Evolutionary conservation across 208 protist genomes (phyloP).

Genomic region (Acanthamoeba sp.): DNA sequence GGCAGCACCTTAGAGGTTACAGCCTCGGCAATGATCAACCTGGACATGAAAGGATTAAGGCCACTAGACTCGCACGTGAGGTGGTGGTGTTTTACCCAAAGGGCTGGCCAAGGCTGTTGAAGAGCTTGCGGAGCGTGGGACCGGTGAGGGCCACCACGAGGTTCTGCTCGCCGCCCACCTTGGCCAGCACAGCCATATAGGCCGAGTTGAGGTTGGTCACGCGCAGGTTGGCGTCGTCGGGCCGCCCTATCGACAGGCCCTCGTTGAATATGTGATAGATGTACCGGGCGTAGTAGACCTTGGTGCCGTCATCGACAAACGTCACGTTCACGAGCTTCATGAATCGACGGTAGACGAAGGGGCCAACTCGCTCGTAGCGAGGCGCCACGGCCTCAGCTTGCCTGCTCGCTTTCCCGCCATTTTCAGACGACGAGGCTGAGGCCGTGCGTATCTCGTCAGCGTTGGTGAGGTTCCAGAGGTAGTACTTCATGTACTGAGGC

Average conservation of each 20-base stretch:
- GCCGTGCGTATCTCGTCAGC: not conserved
- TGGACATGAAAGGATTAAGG: no score
- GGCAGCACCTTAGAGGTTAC: slow-evolving; percentile 7
- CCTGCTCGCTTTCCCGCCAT: not conserved
- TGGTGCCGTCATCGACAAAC: slow-evolving; percentile 33
- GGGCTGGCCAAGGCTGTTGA: slow-evolving; percentile 52
- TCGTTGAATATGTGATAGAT: slow-evolving; percentile 21
- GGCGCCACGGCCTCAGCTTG: not conserved
- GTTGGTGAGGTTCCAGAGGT: slow-evolving; percentile 67
- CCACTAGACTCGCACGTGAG: no score
- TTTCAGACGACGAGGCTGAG: not conserved
- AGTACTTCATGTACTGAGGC: slow-evolving; percentile 44
- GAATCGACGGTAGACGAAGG: slow-evolving; percentile 52
- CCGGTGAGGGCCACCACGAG: slow-evolving; percentile 2
- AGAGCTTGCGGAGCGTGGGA: slow-evolving; percentile 16
- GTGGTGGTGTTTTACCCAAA: no score
- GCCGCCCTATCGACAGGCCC: not conserved
- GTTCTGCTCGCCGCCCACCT: slow-evolving; percentile 50
- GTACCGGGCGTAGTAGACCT: slow-evolving; percentile 48
- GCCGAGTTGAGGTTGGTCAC: slow-evolving; percentile 67
- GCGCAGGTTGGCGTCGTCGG: not conserved
- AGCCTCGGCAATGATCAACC: slow-evolving; percentile 6
- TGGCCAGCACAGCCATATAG: slow-evolving; percentile 50
- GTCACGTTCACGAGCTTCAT: slow-evolving; percentile 17
- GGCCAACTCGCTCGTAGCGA: slow-evolving; percentile 31